Base-by-base conservation (phyloP, 768 basidiomycete species). In the Lactifluus volemus region DNA sequence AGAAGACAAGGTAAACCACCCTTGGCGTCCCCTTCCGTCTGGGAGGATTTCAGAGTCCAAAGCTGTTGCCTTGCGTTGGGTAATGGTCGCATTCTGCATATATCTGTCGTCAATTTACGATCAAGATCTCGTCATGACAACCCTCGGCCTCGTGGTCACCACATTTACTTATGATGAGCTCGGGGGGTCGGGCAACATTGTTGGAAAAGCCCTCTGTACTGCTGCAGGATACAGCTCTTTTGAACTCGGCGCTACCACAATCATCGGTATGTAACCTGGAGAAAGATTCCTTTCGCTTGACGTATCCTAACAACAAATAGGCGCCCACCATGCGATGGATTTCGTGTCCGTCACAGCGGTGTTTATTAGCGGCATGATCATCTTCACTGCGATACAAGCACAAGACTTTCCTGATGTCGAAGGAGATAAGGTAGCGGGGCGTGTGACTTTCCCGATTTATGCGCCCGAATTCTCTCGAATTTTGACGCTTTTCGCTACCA, bases 21-120 rank as follows among this genome's bases (percentile, higher is more conserved):
- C 69, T 1, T 70, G 68, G 68, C 67, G 69, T 5, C 69, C 69
- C 38, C 65, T 70, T 14, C 67, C 69, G 32, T 61, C 69, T 49
- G 65, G 65, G 39, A 63, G 69, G 17, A 63, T 70, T 36, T 48
- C 67, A 11, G 66, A 53, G 39, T 9, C 55, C 19, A 48, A 55
- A 30, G 67, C 67, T 1, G 42, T 55, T 17, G 53, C 41, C 55
- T 59, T 70, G 41, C 66, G 67, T 39, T 68, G 63, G 67, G 39
- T 51, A n/a, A 51, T 32, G 2, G 67, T 65, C 17, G 44, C 48
- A 14, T 56, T 60, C 19, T 70, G 69, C 53, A 29, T 68, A 19
- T 44, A 50, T 12, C 15, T 59, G 21, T 65, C 65, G 7, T 58
- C 53, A 3, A 21, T 57, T 19, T 61, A 65, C 53, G 49, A 61